These are phyloP conservation scores for Debaryomyces sp. DNA, from an alignment of 1,139 yeast species.

Conservation along the genomic window DNA sequence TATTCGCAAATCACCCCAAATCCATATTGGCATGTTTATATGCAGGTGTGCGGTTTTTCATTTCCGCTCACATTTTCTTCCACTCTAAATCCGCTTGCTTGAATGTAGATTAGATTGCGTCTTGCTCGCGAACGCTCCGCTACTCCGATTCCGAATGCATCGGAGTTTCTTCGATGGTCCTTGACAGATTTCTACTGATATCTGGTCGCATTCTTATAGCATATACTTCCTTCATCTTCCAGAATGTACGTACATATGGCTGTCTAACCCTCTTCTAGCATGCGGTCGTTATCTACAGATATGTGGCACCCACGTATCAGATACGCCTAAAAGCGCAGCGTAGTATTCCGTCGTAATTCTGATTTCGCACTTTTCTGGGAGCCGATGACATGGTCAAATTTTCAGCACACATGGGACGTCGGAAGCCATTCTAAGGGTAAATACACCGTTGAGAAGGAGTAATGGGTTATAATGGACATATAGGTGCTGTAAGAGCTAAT, in stretches of 20 bases:
- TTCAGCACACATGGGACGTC: neutral
- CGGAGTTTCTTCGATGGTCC: conserved; percentile 3
- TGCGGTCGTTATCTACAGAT: neutral
- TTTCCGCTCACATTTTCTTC: neutral
- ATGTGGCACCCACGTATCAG: neutral
- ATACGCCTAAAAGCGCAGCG: neutral
- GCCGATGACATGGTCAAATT: neutral
- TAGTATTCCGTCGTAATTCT: neutral
- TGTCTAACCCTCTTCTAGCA: too few species aligned
- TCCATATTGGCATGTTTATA: conserved; percentile 1
- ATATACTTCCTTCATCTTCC: neutral
- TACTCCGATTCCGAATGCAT: conserved; percentile 4
- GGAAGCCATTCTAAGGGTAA: neutral
- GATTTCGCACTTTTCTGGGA: neutral
- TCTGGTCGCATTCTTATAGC: too few species aligned
- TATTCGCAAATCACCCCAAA: neutral
- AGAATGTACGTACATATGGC: neutral
- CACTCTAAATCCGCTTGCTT: neutral
- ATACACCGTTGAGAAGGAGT: too few species aligned
- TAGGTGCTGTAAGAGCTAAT: neutral
- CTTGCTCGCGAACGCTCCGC: neutral
- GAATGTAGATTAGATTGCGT: conserved; percentile 1
- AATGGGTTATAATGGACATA: neutral
- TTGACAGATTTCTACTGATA: neutral
- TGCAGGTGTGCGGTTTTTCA: neutral